Percentiles rank a stretch among this genome's conserved stretches.
Evolutionary conservation across 768 basidiomycete genomes (phyloP).

Genomic region (Podaxis carcinomalis): DNA sequence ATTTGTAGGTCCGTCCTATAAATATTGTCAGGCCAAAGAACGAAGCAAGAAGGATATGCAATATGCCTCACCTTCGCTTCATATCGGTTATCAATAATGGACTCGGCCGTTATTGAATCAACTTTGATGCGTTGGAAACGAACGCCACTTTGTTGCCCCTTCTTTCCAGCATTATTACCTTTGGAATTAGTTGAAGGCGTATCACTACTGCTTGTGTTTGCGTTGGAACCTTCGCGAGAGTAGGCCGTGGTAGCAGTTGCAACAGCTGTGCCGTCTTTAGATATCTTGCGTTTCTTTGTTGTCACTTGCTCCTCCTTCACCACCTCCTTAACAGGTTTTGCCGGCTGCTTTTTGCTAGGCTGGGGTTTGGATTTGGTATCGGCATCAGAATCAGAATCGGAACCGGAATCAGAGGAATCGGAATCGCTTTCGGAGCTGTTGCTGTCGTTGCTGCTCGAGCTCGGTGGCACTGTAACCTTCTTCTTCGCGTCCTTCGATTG

Average conservation of each 20-base stretch:
- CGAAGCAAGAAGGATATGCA: background rate
- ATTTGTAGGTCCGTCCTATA: slow-evolving; percentile 55
- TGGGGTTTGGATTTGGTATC: slow-evolving; percentile 14
- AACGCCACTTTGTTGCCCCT: slow-evolving; percentile 44
- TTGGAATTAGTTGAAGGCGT: background rate
- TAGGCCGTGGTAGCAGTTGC: slow-evolving; percentile 35
- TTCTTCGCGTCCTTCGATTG: slow-evolving; percentile 12
- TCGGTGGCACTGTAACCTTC: background rate
- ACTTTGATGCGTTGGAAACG: slow-evolving; percentile 81
- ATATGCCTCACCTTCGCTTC: slow-evolving; percentile 58
- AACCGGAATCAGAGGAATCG: slow-evolving; percentile 17
- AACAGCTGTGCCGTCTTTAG: slow-evolving; percentile 46
- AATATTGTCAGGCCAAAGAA: background rate
- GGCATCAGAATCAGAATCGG: slow-evolving; percentile 19
- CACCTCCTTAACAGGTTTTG: slow-evolving; percentile 5
- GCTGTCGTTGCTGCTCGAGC: background rate
- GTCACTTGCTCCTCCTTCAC: slow-evolving; percentile 25
- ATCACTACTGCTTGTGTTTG: slow-evolving; percentile 14
- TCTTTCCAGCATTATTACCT: slow-evolving; percentile 20
- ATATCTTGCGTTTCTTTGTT: slow-evolving; percentile 59
- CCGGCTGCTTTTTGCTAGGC: background rate
- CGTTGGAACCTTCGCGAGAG: slow-evolving; percentile 12
- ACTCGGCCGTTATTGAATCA: slow-evolving; percentile 41
- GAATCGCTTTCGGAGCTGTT: slow-evolving; percentile 13
- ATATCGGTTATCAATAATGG: slow-evolving; percentile 69